Percentiles rank a stretch among this genome's conserved stretches.
Conservation (phyloP, 2,329 filamentous ascomycete genomes). For the Botrytis pseudocinerea region DNA sequence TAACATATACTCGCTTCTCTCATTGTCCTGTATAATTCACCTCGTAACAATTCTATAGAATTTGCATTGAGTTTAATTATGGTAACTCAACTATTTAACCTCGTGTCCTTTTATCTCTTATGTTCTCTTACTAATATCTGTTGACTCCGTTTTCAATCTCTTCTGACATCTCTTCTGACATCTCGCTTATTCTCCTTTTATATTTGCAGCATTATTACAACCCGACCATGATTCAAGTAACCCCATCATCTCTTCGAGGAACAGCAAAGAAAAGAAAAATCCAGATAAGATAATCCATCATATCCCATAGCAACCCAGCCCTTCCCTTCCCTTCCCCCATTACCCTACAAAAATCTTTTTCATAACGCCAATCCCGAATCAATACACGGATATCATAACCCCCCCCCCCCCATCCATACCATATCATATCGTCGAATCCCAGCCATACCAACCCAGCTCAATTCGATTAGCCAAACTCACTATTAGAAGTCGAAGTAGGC, state of each 20-base stretch:
- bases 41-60: background rate
- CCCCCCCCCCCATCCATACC: background rate
- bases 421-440: background rate
- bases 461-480: background rate
- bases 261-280: background rate
- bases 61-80: background rate
- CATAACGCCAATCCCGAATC: background rate
- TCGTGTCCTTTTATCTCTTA: background rate
- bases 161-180: background rate
- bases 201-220: background rate
- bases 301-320: background rate
- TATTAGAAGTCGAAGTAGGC: background rate
- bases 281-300: background rate
- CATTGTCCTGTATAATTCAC: background rate
- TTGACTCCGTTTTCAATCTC: background rate
- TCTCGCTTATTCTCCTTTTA: slow-evolving; percentile 3
- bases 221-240: background rate
- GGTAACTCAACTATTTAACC: background rate
- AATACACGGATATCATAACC: slow-evolving; percentile 2
- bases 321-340: background rate
- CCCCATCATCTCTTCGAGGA: background rate
- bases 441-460: background rate
- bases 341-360: background rate
- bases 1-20: background rate
- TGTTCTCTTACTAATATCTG: background rate